A percentile compares a stretch with the other conserved stretches of the same genome.
Evolutionary conservation across 2,329 filamentous ascomycete genomes (phyloP).

Genomic region (Ophiostoma himal-ulmi): DNA sequence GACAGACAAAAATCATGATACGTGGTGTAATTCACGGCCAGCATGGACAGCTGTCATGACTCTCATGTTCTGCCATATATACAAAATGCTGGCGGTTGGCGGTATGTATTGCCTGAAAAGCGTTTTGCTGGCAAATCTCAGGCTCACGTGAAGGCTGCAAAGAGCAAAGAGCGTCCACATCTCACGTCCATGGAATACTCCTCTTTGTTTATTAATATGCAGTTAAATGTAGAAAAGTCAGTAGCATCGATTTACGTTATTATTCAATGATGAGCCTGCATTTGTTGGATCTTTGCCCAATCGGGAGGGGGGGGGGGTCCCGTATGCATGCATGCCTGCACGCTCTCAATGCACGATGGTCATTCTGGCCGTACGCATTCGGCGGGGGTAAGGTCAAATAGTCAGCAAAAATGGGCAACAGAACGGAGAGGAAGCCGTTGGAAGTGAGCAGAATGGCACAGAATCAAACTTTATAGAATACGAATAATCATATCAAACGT

Average conservation of each 20-base stretch:
- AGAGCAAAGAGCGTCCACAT: background rate
- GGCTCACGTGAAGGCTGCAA: background rate
- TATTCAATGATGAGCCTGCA: background rate
- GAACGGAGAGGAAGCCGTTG: background rate
- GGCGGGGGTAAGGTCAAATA: background rate
- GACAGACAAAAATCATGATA: background rate
- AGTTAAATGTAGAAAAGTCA: background rate
- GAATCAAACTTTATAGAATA: background rate
- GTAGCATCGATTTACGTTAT: background rate
- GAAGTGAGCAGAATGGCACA: background rate
- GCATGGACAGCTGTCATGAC: background rate
- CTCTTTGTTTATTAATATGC: background rate
- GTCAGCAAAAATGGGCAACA: background rate
- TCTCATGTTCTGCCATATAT: background rate
- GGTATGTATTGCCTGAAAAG: no score
- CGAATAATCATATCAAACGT: background rate
- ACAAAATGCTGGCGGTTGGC: no score
- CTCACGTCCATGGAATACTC: background rate
- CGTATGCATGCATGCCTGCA: constrained; percentile 8
- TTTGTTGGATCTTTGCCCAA: background rate
- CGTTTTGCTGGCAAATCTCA: background rate
- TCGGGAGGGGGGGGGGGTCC: background rate
- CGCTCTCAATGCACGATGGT: constrained; percentile 1
- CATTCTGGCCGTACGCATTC: background rate
- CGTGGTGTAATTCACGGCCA: background rate